Evolutionary conservation across 2,329 filamentous ascomycete genomes (phyloP).

Genomic region (Diaporthe vaccinii): DNA sequence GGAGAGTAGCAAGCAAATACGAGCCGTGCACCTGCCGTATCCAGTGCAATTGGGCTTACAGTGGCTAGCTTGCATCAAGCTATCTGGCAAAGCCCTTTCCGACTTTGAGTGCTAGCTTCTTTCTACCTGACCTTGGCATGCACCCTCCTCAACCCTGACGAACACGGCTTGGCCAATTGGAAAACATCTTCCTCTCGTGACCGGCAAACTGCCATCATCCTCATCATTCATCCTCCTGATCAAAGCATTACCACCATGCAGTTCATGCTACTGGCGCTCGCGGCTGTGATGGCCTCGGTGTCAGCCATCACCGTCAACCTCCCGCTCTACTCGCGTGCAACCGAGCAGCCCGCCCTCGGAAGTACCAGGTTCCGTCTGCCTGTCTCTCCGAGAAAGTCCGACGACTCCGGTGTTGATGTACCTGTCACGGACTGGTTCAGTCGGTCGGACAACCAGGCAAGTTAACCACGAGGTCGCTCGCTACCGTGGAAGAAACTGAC

Average conservation of each 20-base stretch:
- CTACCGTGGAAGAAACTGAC: neutral
- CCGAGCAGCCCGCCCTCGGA: neutral
- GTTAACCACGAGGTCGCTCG: neutral
- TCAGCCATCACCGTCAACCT: slow-evolving; percentile 30
- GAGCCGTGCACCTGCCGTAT: neutral
- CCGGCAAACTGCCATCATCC: neutral
- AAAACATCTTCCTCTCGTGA: neutral
- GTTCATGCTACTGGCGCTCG: neutral
- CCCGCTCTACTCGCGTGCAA: slow-evolving; percentile 24
- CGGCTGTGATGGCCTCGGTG: neutral
- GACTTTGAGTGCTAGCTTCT: neutral
- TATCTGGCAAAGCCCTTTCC: neutral
- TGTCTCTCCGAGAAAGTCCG: neutral
- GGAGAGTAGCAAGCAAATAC: too few relatives aligned
- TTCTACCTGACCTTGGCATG: neutral
- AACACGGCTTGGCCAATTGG: neutral
- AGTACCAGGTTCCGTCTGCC: slow-evolving; percentile 4
- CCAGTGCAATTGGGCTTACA: neutral
- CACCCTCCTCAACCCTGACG: neutral
- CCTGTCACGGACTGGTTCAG: slow-evolving; percentile 40
- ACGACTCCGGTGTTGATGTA: slow-evolving; percentile 14
- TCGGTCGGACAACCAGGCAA: slow-evolving; percentile 37
- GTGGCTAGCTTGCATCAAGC: neutral
- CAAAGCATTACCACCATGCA: neutral
- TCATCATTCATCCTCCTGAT: neutral